These are phyloP conservation scores for Spencermartinsiella ligniputridi DNA, from an alignment of 1,139 yeast species.

Conservation along the genomic window DNA sequence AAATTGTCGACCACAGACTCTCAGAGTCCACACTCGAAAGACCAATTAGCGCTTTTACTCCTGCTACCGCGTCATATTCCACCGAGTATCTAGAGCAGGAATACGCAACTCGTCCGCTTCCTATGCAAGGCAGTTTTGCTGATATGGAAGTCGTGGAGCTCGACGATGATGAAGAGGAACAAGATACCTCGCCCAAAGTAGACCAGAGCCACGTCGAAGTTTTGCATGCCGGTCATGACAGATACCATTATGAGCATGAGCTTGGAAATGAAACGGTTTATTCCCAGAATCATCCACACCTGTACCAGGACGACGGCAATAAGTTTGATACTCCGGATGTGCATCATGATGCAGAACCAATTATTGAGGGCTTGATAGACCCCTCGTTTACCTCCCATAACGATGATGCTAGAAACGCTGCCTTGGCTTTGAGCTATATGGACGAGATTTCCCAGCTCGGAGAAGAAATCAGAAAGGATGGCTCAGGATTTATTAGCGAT, in stretches of 20 bases:
- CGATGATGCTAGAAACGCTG: background rate
- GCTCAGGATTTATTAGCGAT: too few species aligned
- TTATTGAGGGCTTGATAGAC: background rate
- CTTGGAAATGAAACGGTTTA: too few species aligned
- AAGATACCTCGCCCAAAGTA: too few species aligned
- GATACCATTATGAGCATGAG: too few species aligned
- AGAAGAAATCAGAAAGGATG: background rate
- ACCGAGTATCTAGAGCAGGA: background rate
- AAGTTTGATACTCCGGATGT: background rate
- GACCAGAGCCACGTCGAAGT: too few species aligned
- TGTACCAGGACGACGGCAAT: too few species aligned
- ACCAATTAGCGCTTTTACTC: too few species aligned
- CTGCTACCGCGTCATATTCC: too few species aligned
- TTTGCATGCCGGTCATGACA: too few species aligned
- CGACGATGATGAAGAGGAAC: background rate
- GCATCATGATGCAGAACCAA: background rate
- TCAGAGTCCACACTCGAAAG: too few species aligned
- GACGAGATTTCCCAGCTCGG: background rate
- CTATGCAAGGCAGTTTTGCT: background rate
- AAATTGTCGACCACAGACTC: too few species aligned
- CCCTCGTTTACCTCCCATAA: background rate
- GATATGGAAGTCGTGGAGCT: slow-evolving; percentile 1
- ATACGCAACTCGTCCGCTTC: background rate
- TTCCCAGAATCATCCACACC: too few species aligned
- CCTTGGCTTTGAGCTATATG: background rate